A percentile compares a stretch with the other conserved stretches of the same genome.
Evolutionary conservation across 371 early-diverging fungal species (phyloP).

Genomic region (Mortierella sp.): DNA sequence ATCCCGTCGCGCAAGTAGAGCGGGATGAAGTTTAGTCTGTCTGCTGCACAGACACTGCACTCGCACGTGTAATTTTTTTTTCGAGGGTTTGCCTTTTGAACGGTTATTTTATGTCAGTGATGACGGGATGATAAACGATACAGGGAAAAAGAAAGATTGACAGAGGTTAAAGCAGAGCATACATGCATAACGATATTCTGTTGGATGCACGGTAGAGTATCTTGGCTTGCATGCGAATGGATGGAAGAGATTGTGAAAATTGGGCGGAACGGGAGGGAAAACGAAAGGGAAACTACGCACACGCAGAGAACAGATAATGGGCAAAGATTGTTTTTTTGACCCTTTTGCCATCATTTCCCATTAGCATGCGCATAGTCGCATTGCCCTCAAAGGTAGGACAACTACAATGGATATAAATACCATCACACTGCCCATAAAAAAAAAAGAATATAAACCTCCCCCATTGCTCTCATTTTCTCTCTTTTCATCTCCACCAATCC

Average conservation of each 20-base stretch:
- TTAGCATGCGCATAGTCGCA: neutral
- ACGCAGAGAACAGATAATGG: neutral
- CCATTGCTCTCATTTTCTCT: neutral
- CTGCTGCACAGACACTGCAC: neutral
- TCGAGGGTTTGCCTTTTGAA: neutral
- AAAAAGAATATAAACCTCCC: neutral
- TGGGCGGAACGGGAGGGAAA: neutral
- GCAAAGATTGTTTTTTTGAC: neutral
- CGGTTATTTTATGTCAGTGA: neutral
- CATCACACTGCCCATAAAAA: neutral
- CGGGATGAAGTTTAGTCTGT: too few relatives aligned
- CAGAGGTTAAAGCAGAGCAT: neutral
- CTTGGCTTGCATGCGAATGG: neutral
- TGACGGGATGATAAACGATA: neutral
- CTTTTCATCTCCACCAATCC: neutral
- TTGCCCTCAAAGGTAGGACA: neutral
- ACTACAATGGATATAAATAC: slow-evolving; percentile 3
- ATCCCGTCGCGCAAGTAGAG: too few relatives aligned
- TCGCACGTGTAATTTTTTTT: neutral
- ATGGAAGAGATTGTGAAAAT: neutral
- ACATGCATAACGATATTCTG: neutral
- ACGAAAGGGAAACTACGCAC: neutral
- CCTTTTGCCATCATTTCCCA: neutral
- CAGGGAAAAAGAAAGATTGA: neutral
- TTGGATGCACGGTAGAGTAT: neutral